Base-by-base conservation (phyloP, 2,329 filamentous ascomycete species). In the Salinomyces thailandicus region DNA sequence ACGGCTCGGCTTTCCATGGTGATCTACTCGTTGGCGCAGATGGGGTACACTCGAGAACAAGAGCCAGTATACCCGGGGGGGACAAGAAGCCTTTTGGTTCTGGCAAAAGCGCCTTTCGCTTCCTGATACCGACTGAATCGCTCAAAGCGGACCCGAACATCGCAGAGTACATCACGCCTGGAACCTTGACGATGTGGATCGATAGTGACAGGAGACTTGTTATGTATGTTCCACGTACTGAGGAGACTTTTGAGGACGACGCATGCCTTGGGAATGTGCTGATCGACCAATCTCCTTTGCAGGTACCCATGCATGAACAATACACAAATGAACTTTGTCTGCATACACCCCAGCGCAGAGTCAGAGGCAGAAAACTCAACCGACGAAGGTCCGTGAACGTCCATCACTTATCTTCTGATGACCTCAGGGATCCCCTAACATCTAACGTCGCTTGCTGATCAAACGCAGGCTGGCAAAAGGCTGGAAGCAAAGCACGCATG, bases 101-200 rank as follows among this genome's bases (percentile, higher is more conserved):
- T 3, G 73, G 72, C 2, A 73, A 74, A 49, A 71, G 66, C 29
- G 72, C 72, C 1, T 77, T 74, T 49, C 63, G 73, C 5, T 77
- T 75, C 52, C 50, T 75, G 4, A 61, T 77, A 0, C 58, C 64
- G 0, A 61, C 63, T 1, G 64, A 72, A 11, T 60, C 58, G 3
- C 59, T 62, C 0, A 39, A 61, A 5, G 57, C 49, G 28, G 64
- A 60, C 49, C 67, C 48, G 17, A 62, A 3, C 61, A 72, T 47
- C 47, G 66, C 47, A 15, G 64, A 7, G 60, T 69, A 36, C 2
- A 38, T 40, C 1, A 29, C 42, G 5, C 27, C 18, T 2, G 63
- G 66, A 3, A 41, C 63, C 12, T 46, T 71, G 11, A 51, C 58
- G n/a, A 66, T 70, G 51, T 63, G 61, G 44, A 59, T 65, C 29